phyloP scores from a whole-genome alignment of 2,329 filamentous ascomycete species.

The Bertia moriformis region DNA sequence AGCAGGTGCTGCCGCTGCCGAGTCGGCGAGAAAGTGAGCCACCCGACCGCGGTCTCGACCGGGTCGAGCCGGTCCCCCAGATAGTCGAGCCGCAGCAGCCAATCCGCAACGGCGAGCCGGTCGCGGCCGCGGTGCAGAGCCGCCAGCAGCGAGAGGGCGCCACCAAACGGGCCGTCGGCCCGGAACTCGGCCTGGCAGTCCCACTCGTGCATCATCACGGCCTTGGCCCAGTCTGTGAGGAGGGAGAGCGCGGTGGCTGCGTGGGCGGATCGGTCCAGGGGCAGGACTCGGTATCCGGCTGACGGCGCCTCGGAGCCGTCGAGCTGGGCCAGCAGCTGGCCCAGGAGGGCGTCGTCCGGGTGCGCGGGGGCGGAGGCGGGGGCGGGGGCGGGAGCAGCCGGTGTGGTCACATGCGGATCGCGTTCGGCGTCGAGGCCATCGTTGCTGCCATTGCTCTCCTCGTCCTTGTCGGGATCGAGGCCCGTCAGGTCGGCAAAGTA shows the following conservation, averaged over 20 bases:
- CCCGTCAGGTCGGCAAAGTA: slow-evolving; percentile 29
- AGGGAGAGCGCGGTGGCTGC: slow-evolving; percentile 40
- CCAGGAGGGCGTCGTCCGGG: too few species aligned
- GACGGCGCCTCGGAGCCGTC: too few species aligned
- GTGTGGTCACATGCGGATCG: too few species aligned
- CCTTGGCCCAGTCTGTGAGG: slow-evolving; percentile 58
- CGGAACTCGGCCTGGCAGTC: slow-evolving; percentile 58
- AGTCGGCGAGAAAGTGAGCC: slow-evolving; percentile 45
- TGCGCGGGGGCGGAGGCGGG: too few species aligned
- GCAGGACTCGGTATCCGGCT: slow-evolving; percentile 9
- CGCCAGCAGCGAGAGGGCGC: slow-evolving; percentile 60
- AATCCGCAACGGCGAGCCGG: slow-evolving; percentile 47
- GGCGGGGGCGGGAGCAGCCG: too few species aligned
- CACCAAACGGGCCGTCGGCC: slow-evolving; percentile 58
- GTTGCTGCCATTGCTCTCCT: slow-evolving; percentile 12
- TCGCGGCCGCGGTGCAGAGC: slow-evolving; percentile 51
- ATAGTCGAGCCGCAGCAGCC: slow-evolving; percentile 62
- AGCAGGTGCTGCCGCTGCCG: slow-evolving; percentile 60
- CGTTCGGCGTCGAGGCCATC: slow-evolving; percentile 6
- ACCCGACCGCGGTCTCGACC: slow-evolving; percentile 60
- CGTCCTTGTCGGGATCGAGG: slow-evolving; percentile 16
- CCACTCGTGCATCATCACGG: slow-evolving; percentile 68
- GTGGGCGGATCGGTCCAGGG: slow-evolving; percentile 33
- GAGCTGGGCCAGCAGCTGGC: too few species aligned
- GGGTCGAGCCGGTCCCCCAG: slow-evolving; percentile 64